Base-by-base conservation (phyloP, 148 eudicot genomes). In the Cornus suecica region DNA sequence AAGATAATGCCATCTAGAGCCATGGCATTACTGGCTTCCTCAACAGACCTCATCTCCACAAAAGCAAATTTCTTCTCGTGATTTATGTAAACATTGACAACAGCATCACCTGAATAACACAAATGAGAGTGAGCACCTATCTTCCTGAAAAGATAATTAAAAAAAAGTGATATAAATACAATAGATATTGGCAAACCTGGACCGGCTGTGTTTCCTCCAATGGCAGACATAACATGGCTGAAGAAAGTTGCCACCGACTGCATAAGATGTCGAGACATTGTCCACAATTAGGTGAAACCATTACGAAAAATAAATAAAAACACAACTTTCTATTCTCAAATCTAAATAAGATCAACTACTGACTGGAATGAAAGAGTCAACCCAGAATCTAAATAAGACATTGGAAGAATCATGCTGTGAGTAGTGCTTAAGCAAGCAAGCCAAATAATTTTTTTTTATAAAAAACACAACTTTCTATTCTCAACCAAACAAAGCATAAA, bases 151-250 rank as follows among this genome's bases (percentile, higher is more conserved):
- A 23, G 10, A 45, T 29, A 4, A 26, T 7, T 18, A 4, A 16
- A 2, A 18, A 5, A 25, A 18, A 3, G 48, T 25, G 1, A 74
- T 8, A 62, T n/a, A 58, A 5, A 15, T 15, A 11, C 41, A 68
- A 68, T 45, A 24, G 10, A 29, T 29, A 54, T 70, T 65, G 30
- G 73, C 87, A 31, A 78, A 94, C 99, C 99, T 84, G 99, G 97
- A 73, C 99, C 99, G 73, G 99, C 97, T 80, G 97, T 86, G 79
- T 95, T 95, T 61, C 99, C 97, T 54, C 94, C 94, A 76, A 95
- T 95, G 65, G 93, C 86, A 1, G 93, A 83, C 99, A 92, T 93
- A 68, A 95, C 99, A 83, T 91, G 93, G 79, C 93, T 95, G 81
- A 95, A 95, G 83, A 83, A 92, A 34, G 89, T 90, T 42, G 99